Evolutionary conservation across 345 rosid genomes (phyloP).

Genomic region (Jatropha curcas): DNA sequence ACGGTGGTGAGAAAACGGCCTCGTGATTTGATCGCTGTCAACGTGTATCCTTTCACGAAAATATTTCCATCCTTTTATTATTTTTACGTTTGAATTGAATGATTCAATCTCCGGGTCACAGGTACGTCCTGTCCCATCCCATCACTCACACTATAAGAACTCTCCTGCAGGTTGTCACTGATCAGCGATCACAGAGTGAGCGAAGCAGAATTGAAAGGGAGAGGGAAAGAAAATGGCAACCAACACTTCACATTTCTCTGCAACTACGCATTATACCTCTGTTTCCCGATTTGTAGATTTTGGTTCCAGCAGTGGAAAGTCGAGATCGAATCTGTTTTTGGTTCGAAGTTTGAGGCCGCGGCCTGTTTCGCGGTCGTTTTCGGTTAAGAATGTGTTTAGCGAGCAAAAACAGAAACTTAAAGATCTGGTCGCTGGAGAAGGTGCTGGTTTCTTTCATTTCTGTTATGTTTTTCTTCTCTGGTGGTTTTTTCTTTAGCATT

Average conservation of each 20-base stretch:
- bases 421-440: constrained; percentile 5
- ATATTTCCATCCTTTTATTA: neutral
- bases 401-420: constrained; percentile 16
- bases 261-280: constrained; percentile 3
- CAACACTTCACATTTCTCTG: neutral
- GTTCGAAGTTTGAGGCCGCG: constrained; percentile 13
- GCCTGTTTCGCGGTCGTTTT: constrained; percentile 13
- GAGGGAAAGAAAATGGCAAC: constrained; percentile 20
- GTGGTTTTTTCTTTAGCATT: neutral
- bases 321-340: constrained; percentile 24
- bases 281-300: constrained; percentile 10
- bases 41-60: neutral
- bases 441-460: neutral
- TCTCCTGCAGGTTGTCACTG: neutral
- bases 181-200: neutral
- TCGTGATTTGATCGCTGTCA: constrained; percentile 5
- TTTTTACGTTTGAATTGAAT: neutral
- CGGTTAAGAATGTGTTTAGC: constrained; percentile 25
- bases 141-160: neutral
- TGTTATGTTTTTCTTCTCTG: neutral
- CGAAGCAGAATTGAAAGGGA: too few relatives aligned
- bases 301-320: neutral
- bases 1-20: neutral
- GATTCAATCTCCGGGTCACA: too few relatives aligned
- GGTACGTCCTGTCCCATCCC: neutral